Conservation (phyloP, 352 stramenopile genomes). For the Thraustochytrium striatum region DNA sequence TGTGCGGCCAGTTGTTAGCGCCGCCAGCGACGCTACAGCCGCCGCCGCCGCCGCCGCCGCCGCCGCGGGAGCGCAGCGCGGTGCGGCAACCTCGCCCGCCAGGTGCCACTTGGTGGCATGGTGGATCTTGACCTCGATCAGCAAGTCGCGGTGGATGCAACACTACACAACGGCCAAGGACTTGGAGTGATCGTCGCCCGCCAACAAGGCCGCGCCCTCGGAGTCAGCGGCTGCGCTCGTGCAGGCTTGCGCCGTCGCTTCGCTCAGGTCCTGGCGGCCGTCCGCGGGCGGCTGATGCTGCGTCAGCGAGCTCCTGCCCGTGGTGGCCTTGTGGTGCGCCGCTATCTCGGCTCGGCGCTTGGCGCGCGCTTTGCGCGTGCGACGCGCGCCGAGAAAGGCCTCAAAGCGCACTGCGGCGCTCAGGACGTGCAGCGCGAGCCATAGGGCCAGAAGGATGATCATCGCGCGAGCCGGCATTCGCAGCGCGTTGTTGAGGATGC, state of each 20-base stretch:
- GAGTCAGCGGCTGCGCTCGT: background rate
- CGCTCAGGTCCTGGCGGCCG: background rate
- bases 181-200: background rate
- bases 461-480: background rate
- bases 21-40: no score
- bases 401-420: background rate
- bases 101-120: background rate
- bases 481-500: background rate
- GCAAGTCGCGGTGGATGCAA: no score
- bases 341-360: background rate
- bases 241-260: background rate
- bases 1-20: no score
- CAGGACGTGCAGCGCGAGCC: background rate
- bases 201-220: background rate
- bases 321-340: no score
- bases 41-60: background rate
- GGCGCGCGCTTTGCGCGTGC: background rate
- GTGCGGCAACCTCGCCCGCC: background rate
- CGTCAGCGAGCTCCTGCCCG: no score
- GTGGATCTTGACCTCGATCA: no score
- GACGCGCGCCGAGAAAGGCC: background rate
- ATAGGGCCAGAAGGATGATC: background rate
- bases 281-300: no score
- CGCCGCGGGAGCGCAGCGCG: background rate
- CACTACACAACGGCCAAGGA: background rate